These are phyloP conservation scores for Diaporthe aspalathi DNA, from an alignment of 2,329 filamentous ascomycete species.

Conservation along the genomic window DNA sequence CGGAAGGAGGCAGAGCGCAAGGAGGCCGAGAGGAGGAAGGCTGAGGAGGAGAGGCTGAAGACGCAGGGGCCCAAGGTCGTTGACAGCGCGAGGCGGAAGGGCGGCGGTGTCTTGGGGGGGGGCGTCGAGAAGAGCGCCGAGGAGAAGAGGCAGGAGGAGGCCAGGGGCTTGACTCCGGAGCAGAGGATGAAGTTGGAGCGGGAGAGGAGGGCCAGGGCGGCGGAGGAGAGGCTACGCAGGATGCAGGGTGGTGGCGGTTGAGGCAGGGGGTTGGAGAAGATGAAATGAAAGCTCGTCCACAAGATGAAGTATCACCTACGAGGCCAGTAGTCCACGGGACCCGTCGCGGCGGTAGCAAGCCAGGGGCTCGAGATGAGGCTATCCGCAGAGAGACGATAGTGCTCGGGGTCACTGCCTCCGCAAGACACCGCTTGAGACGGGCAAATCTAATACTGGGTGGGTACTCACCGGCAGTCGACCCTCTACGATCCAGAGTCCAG, in stretches of 20 bases:
- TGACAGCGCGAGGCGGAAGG: constrained; percentile 55
- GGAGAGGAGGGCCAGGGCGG: constrained; percentile 89
- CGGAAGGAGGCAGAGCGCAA: constrained; percentile 74
- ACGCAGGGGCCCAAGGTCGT: constrained; percentile 71
- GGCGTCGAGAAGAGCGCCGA: constrained; percentile 77
- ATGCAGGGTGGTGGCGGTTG: constrained; percentile 63
- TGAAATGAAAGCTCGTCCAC: constrained; percentile 3
- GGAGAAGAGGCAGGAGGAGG: constrained; percentile 86
- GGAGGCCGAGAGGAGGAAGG: constrained; percentile 76
- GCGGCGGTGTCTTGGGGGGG: constrained; percentile 66
- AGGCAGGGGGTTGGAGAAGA: constrained; percentile 18
- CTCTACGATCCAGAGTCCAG: background rate
- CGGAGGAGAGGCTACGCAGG: constrained; percentile 84
- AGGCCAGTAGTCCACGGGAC: constrained; percentile 21
- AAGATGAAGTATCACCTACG: background rate
- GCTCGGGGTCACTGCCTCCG: constrained; percentile 13
- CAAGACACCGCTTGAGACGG: constrained; percentile 10
- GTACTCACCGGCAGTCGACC: constrained; percentile 1
- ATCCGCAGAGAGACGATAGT: constrained; percentile 8
- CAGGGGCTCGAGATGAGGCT: constrained; percentile 18
- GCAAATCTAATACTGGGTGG: constrained; percentile 16
- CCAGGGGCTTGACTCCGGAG: constrained; percentile 86
- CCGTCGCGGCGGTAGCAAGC: background rate
- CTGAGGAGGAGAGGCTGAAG: constrained; percentile 79
- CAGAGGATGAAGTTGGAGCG: constrained; percentile 86